Conservation (phyloP, 805 yeast genomes). For the Yarrowia alimentaria region DNA sequence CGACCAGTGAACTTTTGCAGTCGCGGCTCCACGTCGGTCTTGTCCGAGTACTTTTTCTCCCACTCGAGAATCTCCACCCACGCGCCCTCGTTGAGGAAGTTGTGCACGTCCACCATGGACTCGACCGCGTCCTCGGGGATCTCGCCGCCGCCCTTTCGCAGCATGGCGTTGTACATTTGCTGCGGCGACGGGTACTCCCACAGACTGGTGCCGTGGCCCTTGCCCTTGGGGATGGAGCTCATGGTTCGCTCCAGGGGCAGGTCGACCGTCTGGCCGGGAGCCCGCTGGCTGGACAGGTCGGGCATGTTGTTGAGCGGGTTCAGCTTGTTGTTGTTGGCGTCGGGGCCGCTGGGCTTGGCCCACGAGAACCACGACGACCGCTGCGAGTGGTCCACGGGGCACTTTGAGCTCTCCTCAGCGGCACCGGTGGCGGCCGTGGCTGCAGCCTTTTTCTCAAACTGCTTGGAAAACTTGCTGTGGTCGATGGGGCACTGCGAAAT, state of each 20-base stretch:
- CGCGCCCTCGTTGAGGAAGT: conserved; percentile 94
- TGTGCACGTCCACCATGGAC: conserved; percentile 95
- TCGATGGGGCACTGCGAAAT: conserved; percentile 44
- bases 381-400: conserved; percentile 45
- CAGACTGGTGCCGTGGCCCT: conserved; percentile 57
- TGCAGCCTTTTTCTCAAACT: conserved; percentile 23
- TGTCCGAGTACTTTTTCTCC: conserved; percentile 71
- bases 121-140: conserved; percentile 95
- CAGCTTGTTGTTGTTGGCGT: conserved; percentile 39
- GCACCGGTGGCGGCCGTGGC: not conserved
- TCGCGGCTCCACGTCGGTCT: conserved; percentile 64
- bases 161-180: conserved; percentile 98
- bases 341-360: conserved; percentile 39
- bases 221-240: conserved; percentile 86
- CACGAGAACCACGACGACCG: conserved; percentile 31
- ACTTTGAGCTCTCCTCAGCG: too few relatives aligned
- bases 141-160: conserved; percentile 85
- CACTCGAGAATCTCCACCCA: conserved; percentile 92
- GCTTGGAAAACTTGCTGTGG: conserved; percentile 38
- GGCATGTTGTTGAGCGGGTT: conserved; percentile 95
- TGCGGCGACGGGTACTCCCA: conserved; percentile 99
- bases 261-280: conserved; percentile 75
- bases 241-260: conserved; percentile 81
- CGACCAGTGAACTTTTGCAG: conserved; percentile 85
- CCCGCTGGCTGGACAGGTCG: conserved; percentile 58